phyloP scores from a whole-genome alignment of 768 basidiomycete genomes.

The Psilocybe subaeruginosa region DNA sequence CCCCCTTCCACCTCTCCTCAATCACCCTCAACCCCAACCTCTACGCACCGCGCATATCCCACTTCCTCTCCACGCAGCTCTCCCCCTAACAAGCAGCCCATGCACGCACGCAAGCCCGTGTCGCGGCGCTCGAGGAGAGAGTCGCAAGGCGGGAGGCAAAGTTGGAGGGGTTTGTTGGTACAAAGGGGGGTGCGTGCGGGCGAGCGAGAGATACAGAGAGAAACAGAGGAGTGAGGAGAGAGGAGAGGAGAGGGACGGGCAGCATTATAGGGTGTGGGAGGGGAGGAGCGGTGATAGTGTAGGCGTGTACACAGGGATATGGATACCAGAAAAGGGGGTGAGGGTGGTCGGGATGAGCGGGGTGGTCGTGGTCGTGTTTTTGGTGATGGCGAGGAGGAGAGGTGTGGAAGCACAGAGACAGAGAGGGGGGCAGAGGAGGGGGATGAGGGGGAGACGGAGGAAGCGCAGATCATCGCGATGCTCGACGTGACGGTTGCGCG shows the following conservation, averaged over 20 bases:
- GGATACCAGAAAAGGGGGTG: no score
- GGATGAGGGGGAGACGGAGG: conserved; percentile 21
- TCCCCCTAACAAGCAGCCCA: conserved; percentile 49
- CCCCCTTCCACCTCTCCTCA: background rate
- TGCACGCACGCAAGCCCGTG: conserved; percentile 38
- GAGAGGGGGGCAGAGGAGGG: background rate
- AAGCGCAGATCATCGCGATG: conserved; percentile 44
- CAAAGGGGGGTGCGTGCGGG: no score
- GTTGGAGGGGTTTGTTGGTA: conserved; percentile 37
- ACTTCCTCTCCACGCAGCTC: conserved; percentile 44
- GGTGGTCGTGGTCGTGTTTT: background rate
- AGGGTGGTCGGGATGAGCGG: background rate
- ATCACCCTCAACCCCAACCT: background rate
- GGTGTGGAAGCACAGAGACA: background rate
- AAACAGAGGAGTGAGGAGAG: no score
- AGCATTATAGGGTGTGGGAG: no score
- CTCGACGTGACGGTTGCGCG: conserved; percentile 39
- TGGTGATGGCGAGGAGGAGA: background rate
- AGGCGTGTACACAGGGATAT: no score
- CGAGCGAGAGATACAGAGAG: no score
- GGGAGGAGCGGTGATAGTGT: no score
- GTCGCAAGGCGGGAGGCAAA: conserved; percentile 61
- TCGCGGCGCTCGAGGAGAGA: conserved; percentile 51
- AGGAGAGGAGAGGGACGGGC: no score
- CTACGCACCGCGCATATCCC: conserved; percentile 38